Evolutionary conservation across 2,329 filamentous ascomycete genomes (phyloP).

Genomic region (Zarea fungicola): DNA sequence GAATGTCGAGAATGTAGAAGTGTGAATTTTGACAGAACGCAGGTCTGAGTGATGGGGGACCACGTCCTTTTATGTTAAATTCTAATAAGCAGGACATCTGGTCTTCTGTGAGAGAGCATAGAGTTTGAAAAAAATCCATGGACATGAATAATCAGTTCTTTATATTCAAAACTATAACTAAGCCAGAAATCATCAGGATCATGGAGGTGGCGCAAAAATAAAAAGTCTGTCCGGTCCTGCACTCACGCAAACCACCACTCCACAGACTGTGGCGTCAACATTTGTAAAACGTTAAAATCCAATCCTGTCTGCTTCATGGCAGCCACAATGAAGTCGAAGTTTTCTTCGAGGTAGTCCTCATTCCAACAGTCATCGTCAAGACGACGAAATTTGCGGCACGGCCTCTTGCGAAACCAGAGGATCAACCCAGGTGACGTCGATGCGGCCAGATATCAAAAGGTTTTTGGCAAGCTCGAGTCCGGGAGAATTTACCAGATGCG

Average conservation of each 20-base stretch:
- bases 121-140: too few species aligned
- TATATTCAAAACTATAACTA: too few species aligned
- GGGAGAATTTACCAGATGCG: conserved; percentile 42
- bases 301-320: conserved; percentile 38
- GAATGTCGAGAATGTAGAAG: too few species aligned
- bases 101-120: too few species aligned
- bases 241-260: conserved; percentile 12
- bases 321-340: conserved; percentile 40
- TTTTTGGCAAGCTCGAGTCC: conserved; percentile 37
- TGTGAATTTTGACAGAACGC: too few species aligned
- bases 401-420: conserved; percentile 37
- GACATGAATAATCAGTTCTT: too few species aligned
- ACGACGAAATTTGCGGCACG: conserved; percentile 34
- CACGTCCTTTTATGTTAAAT: too few species aligned
- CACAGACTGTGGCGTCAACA: conserved; percentile 18
- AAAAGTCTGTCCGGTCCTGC: too few species aligned
- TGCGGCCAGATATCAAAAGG: conserved; percentile 30
- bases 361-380: conserved; percentile 33
- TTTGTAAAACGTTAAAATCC: conserved; percentile 34
- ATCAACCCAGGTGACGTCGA: conserved; percentile 40
- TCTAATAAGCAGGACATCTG: too few species aligned
- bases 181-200: too few species aligned
- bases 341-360: conserved; percentile 26
- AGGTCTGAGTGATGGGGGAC: too few species aligned
- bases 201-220: too few species aligned